Evolutionary conservation across 345 rosid genomes (phyloP).

Genomic region (Cardiospermum halicacabum): DNA sequence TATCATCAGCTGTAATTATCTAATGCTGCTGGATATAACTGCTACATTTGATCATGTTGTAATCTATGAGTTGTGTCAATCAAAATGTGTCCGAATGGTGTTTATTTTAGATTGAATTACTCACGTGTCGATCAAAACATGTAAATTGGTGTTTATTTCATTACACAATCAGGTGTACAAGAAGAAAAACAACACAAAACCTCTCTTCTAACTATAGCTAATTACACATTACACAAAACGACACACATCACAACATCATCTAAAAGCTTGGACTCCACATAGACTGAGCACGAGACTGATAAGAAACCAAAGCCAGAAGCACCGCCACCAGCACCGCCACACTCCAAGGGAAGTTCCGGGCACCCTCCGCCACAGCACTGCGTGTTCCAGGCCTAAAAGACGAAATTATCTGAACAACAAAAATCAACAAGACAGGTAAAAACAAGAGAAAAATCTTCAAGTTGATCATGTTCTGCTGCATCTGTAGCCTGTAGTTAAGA

Average conservation of each 20-base stretch:
- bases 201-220: background rate
- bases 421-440: constrained; percentile 54
- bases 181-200: background rate
- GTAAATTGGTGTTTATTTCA: too few relatives aligned
- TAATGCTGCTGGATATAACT: too few relatives aligned
- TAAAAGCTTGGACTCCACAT: constrained; percentile 50
- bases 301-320: constrained; percentile 57
- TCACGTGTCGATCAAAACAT: too few relatives aligned
- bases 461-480: constrained; percentile 34
- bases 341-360: constrained; percentile 58
- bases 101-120: too few relatives aligned
- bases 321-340: constrained; percentile 35
- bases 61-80: too few relatives aligned
- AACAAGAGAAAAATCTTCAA: constrained; percentile 54
- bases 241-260: constrained; percentile 10
- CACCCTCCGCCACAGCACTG: constrained; percentile 16
- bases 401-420: constrained; percentile 23
- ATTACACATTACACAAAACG: background rate
- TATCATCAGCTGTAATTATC: too few relatives aligned
- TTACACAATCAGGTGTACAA: too few relatives aligned
- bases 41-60: too few relatives aligned
- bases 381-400: constrained; percentile 16
- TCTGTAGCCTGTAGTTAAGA: constrained; percentile 41
- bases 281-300: constrained; percentile 58
- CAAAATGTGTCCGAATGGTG: too few relatives aligned